phyloP scores from a whole-genome alignment of 495 filamentous ascomycete species.

The Cairneyella variabilis region DNA sequence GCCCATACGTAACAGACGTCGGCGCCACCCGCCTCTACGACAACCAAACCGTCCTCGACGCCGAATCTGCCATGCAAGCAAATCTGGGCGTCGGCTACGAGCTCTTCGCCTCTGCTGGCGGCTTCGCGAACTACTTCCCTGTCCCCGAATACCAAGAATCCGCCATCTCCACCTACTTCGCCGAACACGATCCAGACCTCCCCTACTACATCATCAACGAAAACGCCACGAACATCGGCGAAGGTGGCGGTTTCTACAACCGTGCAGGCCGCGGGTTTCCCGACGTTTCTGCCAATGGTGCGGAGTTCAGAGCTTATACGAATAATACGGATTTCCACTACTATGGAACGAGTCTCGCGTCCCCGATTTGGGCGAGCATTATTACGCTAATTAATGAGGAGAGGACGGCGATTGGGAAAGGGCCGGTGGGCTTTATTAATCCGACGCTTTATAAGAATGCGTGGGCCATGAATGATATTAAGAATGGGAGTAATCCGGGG shows the following conservation, averaged over 20 bases:
- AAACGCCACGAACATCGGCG: constrained; percentile 20
- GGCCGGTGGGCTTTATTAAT: constrained; percentile 51
- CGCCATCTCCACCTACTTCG: constrained; percentile 25
- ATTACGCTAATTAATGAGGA: constrained; percentile 46
- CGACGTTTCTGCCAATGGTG: constrained; percentile 34
- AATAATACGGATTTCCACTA: constrained; percentile 30
- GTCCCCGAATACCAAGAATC: constrained; percentile 35
- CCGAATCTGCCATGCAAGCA: constrained; percentile 31
- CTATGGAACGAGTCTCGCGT: constrained; percentile 30
- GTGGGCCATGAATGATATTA: constrained; percentile 45
- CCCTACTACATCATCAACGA: constrained; percentile 38
- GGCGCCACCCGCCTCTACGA: constrained; percentile 36
- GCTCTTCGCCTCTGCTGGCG: constrained; percentile 39
- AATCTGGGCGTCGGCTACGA: constrained; percentile 12
- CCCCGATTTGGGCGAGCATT: constrained; percentile 39
- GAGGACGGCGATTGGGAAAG: constrained; percentile 42
- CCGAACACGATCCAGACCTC: constrained; percentile 17
- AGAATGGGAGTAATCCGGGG: constrained; percentile 41
- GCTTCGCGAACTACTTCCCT: constrained; percentile 44
- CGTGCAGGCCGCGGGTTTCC: constrained; percentile 37
- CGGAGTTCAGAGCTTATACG: constrained; percentile 26
- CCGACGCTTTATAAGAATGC: constrained; percentile 46
- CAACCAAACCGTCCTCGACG: constrained; percentile 29
- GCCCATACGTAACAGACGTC: constrained; percentile 46
- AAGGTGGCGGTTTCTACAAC: constrained; percentile 28